Evolutionary conservation across 1,284 basidiomycete species (phyloP).

Genomic region (Sphaerobolus stellatus): DNA sequence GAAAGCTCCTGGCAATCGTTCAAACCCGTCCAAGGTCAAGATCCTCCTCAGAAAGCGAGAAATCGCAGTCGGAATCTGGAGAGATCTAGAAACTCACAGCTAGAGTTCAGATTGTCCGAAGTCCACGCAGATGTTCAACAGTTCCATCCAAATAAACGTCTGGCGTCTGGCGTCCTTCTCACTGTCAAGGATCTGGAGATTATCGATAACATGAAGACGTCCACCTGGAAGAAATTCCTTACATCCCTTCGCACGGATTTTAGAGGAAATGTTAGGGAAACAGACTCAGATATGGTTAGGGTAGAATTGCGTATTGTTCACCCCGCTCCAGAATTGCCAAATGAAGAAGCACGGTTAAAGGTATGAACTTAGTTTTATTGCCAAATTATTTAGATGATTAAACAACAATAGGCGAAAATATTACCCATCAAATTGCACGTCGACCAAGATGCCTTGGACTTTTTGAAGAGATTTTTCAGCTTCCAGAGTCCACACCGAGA

Average conservation of each 20-base stretch:
- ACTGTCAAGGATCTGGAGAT: constrained; percentile 80
- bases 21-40: constrained; percentile 39
- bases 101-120: constrained; percentile 80
- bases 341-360: constrained; percentile 79
- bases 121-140: constrained; percentile 67
- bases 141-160: constrained; percentile 54
- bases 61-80: constrained; percentile 62
- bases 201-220: constrained; percentile 96
- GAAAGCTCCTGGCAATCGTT: constrained; percentile 88
- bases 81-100: constrained; percentile 76
- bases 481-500: constrained; percentile 67
- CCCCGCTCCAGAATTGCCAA: constrained; percentile 62
- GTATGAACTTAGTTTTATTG: constrained; percentile 44
- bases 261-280: constrained; percentile 82
- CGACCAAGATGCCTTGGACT: constrained; percentile 98
- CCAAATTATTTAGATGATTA: not conserved
- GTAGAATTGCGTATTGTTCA: constrained; percentile 76
- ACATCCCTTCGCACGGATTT: constrained; percentile 82
- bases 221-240: constrained; percentile 97
- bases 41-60: constrained; percentile 40
- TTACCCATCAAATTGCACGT: constrained; percentile 90
- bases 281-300: constrained; percentile 90
- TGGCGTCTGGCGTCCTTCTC: constrained; percentile 65
- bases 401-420: constrained; percentile 70
- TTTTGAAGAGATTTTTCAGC: constrained; percentile 93